Evolutionary conservation across 1,139 yeast species (phyloP).

Genomic region (Candida sanyaensis): DNA sequence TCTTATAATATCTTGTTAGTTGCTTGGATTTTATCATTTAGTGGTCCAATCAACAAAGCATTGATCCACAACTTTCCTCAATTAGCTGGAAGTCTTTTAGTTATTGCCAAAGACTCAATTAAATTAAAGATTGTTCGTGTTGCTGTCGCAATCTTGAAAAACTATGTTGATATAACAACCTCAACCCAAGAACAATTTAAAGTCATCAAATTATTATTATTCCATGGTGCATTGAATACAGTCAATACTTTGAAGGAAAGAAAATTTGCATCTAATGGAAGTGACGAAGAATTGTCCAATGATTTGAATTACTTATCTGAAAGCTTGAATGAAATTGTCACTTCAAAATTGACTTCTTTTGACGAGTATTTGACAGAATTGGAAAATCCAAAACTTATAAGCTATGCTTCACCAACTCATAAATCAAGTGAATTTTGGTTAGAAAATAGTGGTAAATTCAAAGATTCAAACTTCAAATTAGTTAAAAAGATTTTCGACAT

Average conservation of each 20-base stretch:
- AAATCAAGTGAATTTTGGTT: constrained; percentile 86
- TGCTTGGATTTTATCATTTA: constrained; percentile 86
- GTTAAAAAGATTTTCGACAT: constrained; percentile 54
- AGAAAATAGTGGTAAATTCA: constrained; percentile 75
- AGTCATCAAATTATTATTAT: constrained; percentile 69
- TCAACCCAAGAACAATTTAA: constrained; percentile 37
- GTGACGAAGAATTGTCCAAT: constrained; percentile 81
- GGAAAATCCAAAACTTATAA: constrained; percentile 68
- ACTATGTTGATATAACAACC: constrained; percentile 45
- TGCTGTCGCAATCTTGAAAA: constrained; percentile 71
- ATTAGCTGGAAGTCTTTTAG: constrained; percentile 52
- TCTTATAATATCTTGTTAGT: constrained; percentile 78
- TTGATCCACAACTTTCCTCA: constrained; percentile 63
- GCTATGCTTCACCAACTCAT: constrained; percentile 92
- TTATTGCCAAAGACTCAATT: constrained; percentile 69
- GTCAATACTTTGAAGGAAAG: constrained; percentile 74
- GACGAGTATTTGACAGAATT: constrained; percentile 91
- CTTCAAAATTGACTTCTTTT: constrained; percentile 76
- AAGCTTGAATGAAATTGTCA: constrained; percentile 68
- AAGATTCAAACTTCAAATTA: constrained; percentile 73
- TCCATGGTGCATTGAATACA: constrained; percentile 74
- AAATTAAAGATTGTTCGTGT: constrained; percentile 90
- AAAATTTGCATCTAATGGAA: constrained; percentile 71
- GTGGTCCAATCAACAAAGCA: constrained; percentile 51
- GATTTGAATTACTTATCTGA: constrained; percentile 66